A percentile compares a stretch with the other conserved stretches of the same genome.
Evolutionary conservation across 2,329 filamentous ascomycete species (phyloP).

Genomic region (Metarhizium rileyi): DNA sequence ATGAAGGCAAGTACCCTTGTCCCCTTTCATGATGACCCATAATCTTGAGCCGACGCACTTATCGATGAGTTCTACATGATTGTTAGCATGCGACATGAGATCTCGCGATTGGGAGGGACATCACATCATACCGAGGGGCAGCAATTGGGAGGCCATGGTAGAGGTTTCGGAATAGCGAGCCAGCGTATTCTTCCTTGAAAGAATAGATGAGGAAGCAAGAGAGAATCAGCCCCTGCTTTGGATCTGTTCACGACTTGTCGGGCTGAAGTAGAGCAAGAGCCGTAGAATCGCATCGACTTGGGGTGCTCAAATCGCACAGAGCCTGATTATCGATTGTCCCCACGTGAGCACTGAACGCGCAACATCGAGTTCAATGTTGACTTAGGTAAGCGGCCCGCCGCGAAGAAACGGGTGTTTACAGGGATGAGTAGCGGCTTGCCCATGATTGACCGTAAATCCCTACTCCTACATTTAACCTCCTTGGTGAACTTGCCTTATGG

Average conservation of each 20-base stretch:
- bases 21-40: conserved; percentile 99
- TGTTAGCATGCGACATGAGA: neutral
- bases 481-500: conserved; percentile 1
- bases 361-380: neutral
- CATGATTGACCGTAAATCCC: neutral
- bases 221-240: neutral
- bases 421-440: no score
- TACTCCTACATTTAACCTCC: neutral
- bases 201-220: neutral
- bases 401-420: neutral
- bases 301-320: neutral
- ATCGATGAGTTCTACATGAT: conserved; percentile 77
- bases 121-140: conserved; percentile 51
- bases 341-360: neutral
- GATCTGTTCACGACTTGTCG: neutral
- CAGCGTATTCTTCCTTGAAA: neutral
- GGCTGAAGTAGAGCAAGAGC: neutral
- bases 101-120: neutral
- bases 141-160: conserved; percentile 62
- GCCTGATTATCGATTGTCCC: neutral
- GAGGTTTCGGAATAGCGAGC: conserved; percentile 4
- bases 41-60: conserved; percentile 97
- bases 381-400: conserved; percentile 3
- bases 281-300: neutral
- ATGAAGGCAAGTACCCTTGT: conserved; percentile 59